Base-by-base conservation (phyloP, 352 stramenopile species). In the Plasmopara viticola region DNA sequence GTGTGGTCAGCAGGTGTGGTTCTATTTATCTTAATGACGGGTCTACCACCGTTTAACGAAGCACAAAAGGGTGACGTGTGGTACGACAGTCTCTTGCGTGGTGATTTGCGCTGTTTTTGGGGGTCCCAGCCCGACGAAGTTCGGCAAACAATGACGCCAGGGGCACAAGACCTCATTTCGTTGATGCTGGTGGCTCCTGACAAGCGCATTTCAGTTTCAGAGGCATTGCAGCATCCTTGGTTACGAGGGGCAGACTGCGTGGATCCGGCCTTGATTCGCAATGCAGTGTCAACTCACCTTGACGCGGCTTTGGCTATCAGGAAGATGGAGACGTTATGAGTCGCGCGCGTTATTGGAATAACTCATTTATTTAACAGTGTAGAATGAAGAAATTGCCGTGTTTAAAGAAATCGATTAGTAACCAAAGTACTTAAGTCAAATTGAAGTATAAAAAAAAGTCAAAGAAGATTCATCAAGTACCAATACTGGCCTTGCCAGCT, bases 1-100 rank as follows among this genome's bases (percentile, higher is more conserved):
- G 74, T 95, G 13, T 97, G 89, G 87, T 90, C 83, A 0, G 72
- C 80, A 1, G 89, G 86, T 43, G 85, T 96, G 20, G 87, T 96
- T 53, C 63, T 96, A 8, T 97, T 96, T 64, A 95, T 96, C 60
- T 71, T 97, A 53, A 60, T 96, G 28, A 93, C 86, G 44, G 84
- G 86, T 35, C 79, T 93, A 54, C 86, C 87, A 25, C 89, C 89
- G 25, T 96, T 95, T 56, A 81, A 94, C 46, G 60, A 78, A 28
- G 84, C 84, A 12, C 54, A 71, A 13, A 61, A 61, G 18, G 84
- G 72, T 38, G 85, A 96, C 48, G 86, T 64, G 57, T 91, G 78
- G 82, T 95, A 84, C 64, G 68, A 84, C 56, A 72, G 62, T 48
- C 60, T 90, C 25, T 47, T 84, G 42, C 50, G 52, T 25, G 62